A percentile compares a stretch with the other conserved stretches of the same genome.
Evolutionary conservation across 805 yeast species (phyloP).

Genomic region (Saturnispora besseyi): DNA sequence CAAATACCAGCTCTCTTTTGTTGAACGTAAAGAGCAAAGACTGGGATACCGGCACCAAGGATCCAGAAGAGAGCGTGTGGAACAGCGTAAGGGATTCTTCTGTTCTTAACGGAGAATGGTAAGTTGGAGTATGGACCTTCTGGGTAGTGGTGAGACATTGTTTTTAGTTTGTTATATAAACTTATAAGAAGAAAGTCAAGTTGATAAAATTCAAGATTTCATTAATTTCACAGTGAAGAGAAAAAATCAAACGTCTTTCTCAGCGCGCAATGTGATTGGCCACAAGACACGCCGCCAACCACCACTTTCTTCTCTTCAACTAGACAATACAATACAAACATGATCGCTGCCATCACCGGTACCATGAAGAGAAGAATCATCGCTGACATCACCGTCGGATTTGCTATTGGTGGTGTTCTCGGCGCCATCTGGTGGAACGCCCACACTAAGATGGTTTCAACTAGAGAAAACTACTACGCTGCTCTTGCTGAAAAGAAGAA

Average conservation of each 20-base stretch:
- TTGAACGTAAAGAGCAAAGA: constrained; percentile 70
- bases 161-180: background rate
- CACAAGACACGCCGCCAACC: background rate
- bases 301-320: constrained; percentile 4
- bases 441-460: constrained; percentile 66
- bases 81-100: constrained; percentile 81
- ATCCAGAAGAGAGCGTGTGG: constrained; percentile 74
- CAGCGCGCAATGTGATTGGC: constrained; percentile 12
- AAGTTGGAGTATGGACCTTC: constrained; percentile 85
- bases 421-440: constrained; percentile 75
- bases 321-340: constrained; percentile 33
- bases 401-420: constrained; percentile 33
- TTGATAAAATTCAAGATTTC: background rate
- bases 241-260: background rate
- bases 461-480: constrained; percentile 81
- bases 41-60: constrained; percentile 66
- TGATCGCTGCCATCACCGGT: constrained; percentile 83
- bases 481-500: constrained; percentile 67
- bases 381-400: constrained; percentile 66
- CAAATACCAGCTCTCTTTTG: constrained; percentile 75
- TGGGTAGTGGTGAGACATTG: constrained; percentile 37
- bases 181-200: background rate
- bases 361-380: constrained; percentile 70
- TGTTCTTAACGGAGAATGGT: constrained; percentile 91
- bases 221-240: background rate